phyloP scores from a whole-genome alignment of 2,329 filamentous ascomycete species.

The Zasmidium cellare region DNA sequence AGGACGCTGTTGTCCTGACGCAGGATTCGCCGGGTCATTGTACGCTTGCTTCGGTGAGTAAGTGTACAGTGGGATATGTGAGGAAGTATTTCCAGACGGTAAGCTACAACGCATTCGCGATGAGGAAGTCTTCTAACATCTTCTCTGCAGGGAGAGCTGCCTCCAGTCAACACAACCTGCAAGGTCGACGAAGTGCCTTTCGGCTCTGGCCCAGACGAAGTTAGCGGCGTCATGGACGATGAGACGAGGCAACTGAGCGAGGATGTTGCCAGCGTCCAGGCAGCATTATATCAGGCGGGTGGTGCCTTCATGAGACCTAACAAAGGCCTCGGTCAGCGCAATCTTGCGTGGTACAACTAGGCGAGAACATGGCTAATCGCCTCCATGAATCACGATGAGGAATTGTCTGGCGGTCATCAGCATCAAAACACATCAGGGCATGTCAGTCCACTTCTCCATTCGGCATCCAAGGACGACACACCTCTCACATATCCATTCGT shows the following conservation, averaged over 20 bases:
- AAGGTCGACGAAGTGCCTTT: constrained; percentile 32
- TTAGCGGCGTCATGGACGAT: neutral
- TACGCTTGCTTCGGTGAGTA: constrained; percentile 24
- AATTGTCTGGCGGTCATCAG: too few relatives aligned
- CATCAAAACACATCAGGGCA: too few relatives aligned
- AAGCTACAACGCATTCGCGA: neutral
- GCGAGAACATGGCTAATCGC: too few relatives aligned
- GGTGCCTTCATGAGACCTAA: constrained; percentile 10
- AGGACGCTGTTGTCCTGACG: constrained; percentile 27
- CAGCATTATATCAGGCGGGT: constrained; percentile 10
- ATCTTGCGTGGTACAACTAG: neutral
- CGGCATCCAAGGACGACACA: too few relatives aligned
- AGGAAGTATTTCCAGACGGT: constrained; percentile 32
- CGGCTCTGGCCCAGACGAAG: constrained; percentile 7
- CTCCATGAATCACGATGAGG: too few relatives aligned
- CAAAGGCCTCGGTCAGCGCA: neutral
- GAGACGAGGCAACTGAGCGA: constrained; percentile 4
- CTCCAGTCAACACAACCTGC: constrained; percentile 28
- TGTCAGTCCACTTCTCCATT: too few relatives aligned
- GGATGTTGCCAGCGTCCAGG: constrained; percentile 4
- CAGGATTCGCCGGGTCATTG: constrained; percentile 35
- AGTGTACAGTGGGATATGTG: constrained; percentile 27
- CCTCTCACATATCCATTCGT: too few relatives aligned
- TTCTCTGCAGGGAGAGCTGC: constrained; percentile 25
- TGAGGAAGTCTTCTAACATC: neutral